A percentile compares a stretch with the other conserved stretches of the same genome.
phyloP scores from a whole-genome alignment of 257 asterid genomes.

The Petunia axillaris region DNA sequence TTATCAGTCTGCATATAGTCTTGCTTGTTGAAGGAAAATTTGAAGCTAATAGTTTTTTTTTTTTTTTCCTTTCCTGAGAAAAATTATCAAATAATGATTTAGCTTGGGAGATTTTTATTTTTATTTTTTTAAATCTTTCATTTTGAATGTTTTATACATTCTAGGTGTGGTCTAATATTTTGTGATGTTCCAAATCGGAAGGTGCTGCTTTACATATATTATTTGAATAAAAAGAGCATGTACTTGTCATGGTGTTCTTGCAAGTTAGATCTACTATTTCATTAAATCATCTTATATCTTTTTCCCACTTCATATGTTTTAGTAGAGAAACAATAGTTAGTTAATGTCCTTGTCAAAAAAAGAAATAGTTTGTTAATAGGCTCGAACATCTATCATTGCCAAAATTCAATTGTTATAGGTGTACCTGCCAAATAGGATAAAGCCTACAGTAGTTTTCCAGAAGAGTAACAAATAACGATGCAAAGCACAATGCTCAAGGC shows the following conservation, averaged over 20 bases:
- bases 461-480: background rate
- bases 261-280: background rate
- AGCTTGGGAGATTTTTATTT: background rate
- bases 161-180: background rate
- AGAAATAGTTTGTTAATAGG: conserved; percentile 1
- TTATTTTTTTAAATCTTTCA: background rate
- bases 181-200: background rate
- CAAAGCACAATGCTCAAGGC: background rate
- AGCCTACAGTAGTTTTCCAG: background rate
- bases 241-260: background rate
- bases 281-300: background rate
- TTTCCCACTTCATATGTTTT: conserved; percentile 6
- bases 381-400: background rate
- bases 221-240: background rate
- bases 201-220: background rate
- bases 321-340: background rate
- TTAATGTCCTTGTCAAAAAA: background rate
- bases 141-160: background rate
- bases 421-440: background rate
- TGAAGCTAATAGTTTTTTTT: background rate
- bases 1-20: background rate
- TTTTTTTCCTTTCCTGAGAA: background rate
- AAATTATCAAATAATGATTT: background rate
- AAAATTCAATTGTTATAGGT: background rate
- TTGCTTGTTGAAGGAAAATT: background rate